Evolutionary conservation across 2,329 filamentous ascomycete species (phyloP), one percentile per base, ranked within the genome.

Genomic region (Trichoderma citrinoviride): DNA sequence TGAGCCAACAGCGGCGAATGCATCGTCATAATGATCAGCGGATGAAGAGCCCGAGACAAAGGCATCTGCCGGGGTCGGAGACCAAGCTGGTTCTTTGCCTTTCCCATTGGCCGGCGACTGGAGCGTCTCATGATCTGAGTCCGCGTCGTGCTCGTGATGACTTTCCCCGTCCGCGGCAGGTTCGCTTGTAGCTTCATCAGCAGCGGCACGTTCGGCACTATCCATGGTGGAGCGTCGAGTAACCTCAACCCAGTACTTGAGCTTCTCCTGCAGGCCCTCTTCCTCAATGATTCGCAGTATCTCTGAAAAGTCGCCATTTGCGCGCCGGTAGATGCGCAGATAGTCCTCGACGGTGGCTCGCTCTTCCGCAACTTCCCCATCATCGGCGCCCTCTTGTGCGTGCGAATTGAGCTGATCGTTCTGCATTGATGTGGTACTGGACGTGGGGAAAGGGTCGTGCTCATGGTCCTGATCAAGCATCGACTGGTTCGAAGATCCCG

Each of bases 201-300:
- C 27, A 29, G 19, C 25, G 33, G 29, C 41, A 46, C 19, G 50
- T n/a, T 58, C 61, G 10, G 65, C 44, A 56, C 60, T 66, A 74
- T 77, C 66, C 6, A 50, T 25, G 68, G 73, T 67, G 74, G 71
- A 70, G 47, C 69, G 69, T 5, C 70, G 79, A 67, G 87, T 85
- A 25, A 85, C 77, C 37, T 81, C 79, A 12, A 89, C 80, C 79
- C 87, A 86, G 73, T 86, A 85, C 12, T 79, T 78, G 40, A 91
- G 79, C 56, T 84, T 82, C 12, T 86, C 83, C 63, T 84, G 80
- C 2, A 86, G 80, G 5, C 83, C 81, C 69, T 90, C 87, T 43
- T 85, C 82, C 44, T 83, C 81, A 37, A 90, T 87, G 23, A 90
- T 85, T 46, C 81, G 78, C 3, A 89, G 69, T 27, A 90, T 85